Evolutionary conservation across 2,329 filamentous ascomycete genomes (phyloP).

Genomic region (Lecanicillium sp.): DNA sequence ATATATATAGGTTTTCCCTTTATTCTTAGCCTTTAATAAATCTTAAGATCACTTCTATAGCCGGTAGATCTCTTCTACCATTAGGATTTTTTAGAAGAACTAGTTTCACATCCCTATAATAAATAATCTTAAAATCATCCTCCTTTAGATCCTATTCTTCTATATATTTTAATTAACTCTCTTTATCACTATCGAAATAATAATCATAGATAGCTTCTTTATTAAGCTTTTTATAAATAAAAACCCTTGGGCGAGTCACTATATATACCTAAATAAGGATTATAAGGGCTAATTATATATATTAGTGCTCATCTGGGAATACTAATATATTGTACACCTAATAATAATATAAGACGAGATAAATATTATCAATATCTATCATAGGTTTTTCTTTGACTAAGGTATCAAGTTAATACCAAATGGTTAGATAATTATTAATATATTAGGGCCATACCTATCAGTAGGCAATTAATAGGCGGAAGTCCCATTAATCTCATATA

Average conservation of each 20-base stretch:
- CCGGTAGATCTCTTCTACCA: slow-evolving; percentile 5
- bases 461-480: neutral
- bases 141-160: neutral
- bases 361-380: neutral
- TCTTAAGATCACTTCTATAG: slow-evolving; percentile 5
- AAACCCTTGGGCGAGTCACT: neutral
- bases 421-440: slow-evolving; percentile 1
- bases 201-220: slow-evolving; percentile 6
- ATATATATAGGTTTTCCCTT: slow-evolving; percentile 6
- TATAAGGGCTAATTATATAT: neutral
- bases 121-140: slow-evolving; percentile 9
- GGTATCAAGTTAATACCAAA: neutral
- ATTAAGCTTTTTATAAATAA: neutral
- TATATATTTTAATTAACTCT: neutral
- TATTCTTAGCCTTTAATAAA: slow-evolving; percentile 9
- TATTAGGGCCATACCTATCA: neutral
- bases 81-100: slow-evolving; percentile 4
- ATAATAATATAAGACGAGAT: neutral
- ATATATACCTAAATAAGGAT: neutral
- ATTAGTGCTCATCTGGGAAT: neutral
- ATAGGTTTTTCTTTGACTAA: neutral
- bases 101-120: slow-evolving; percentile 3
- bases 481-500: neutral
- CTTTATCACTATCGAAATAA: neutral
- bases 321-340: neutral